Base-by-base conservation (phyloP, 2,329 filamentous ascomycete genomes). In the Epichloe festucae region DNA sequence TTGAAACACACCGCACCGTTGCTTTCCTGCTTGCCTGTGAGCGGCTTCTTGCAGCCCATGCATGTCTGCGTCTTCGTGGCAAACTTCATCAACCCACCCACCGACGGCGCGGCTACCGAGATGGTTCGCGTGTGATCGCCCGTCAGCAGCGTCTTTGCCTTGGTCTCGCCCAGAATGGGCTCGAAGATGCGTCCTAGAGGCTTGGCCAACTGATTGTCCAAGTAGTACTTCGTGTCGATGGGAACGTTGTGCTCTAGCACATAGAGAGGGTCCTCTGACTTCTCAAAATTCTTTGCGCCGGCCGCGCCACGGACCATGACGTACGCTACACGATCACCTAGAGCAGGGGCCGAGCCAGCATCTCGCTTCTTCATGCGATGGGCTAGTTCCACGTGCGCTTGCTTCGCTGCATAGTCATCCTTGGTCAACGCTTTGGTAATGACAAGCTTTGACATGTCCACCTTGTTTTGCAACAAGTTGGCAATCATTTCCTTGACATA, bases 401-500 rank as follows among this genome's bases (percentile, higher is more conserved):
- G 48, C 40, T 95, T 97, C 49, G 83, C 86, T 11, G 84, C 81
- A 67, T 98, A 98, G 63, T 88, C 85, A 42, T 82, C 80, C 67
- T 98, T 98, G 14, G 91, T 85, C 21, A 98, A 76, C 0, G 93
- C 93, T 70, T 98, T 98, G 31, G 93, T 98, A 63, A 98, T 98
- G 66, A 98, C 94, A 17, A 98, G 83, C 68, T 98, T 97, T 39
- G 91, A 96, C 87, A 98, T 95, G 70, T 98, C 93, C 60, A 98
- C 77, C 68, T 95, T 96, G 74, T 98, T 98, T 65, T 97, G 93
- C 40, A 98, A 74, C 17, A 98, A 77, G 64, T 96, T 89, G 8
- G 93, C 87, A 63, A 98, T 98, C 44, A 86, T 95, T 56, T 93
- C 82, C 69, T 96, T 97, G 69, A 98, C 93, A 62, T 95, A 97